Base-by-base conservation (phyloP, 805 yeast species). In the Cyberlindnera maclurae region DNA sequence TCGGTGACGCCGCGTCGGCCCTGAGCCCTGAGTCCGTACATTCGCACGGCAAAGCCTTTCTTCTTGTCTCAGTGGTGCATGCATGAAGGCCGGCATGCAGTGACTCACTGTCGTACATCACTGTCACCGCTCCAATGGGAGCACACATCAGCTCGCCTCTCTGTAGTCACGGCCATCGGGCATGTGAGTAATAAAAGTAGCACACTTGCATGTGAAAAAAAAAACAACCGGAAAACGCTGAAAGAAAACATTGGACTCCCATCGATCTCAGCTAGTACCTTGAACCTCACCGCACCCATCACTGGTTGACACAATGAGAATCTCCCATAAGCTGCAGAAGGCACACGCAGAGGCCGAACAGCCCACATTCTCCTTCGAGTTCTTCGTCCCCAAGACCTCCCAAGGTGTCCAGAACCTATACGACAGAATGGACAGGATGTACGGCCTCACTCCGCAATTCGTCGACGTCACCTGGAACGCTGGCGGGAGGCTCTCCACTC, bases 381-480 rank as follows among this genome's bases (percentile, higher is more conserved):
- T 86, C 65, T 93, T 93, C 61, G 96, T 90, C 17, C 98, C 98
- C 33, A 93, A 93, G 68, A 93, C 98, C 1, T 71, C 90, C 16
- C 97, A 93, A 62, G 98, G 98, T 58, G 93, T 90, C 17, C 96
- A 88, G 59, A 93, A 93, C 59, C 69, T 93, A 42, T 90, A 89
- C 65, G 97, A 93, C 60, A 73, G 98, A 58, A 90, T 93, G 89
- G 97, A 93, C 57, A 77, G 96, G 60, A 93, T 93, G 98, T 87
- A 85, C 61, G 86, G 84, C 47, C 69, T 87, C 52, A 80, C 79
- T 46, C 98, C 98, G 2, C 77, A 84, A 47, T 93, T 93, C 61
- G 79, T 93, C 42, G 98, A 93, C 58, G 84, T 93, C 46, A 93
- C 98, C 1, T 93, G 98, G 98, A 90, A 90, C 55, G 98, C 98